Conservation (phyloP, 176 grass and related monocot genomes). For the Canna indica region DNA sequence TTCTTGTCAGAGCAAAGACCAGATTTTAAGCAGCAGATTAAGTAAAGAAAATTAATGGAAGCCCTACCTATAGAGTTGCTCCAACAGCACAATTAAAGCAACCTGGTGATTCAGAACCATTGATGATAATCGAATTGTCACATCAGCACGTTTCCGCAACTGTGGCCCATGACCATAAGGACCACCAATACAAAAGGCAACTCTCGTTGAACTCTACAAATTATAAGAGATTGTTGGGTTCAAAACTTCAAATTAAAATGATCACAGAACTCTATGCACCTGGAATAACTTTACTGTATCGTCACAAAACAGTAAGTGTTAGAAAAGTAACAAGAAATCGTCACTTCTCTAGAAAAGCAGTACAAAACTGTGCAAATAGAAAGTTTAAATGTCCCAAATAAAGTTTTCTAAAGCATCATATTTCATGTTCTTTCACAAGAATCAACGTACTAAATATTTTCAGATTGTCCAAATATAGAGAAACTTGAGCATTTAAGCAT, state of each 20-base stretch:
- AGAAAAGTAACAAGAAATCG: too few relatives aligned
- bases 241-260: not conserved
- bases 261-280: not conserved
- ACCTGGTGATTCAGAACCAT: slow-evolving; percentile 90
- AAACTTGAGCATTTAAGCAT: not conserved
- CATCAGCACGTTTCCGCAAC: slow-evolving; percentile 52
- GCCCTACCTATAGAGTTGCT: slow-evolving; percentile 80
- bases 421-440: not conserved
- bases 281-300: not conserved
- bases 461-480: not conserved
- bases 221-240: not conserved
- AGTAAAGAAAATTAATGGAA: slow-evolving; percentile 5
- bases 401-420: not conserved
- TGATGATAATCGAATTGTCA: slow-evolving; percentile 62
- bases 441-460: not conserved
- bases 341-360: too few relatives aligned
- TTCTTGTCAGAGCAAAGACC: not conserved
- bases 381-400: too few relatives aligned
- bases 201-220: slow-evolving; percentile 48
- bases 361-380: too few relatives aligned
- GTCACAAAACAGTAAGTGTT: too few relatives aligned
- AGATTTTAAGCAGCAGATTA: slow-evolving; percentile 1
- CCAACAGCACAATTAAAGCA: slow-evolving; percentile 81
- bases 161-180: slow-evolving; percentile 69
- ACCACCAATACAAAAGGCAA: slow-evolving; percentile 85